Evolutionary conservation across 306 rosid species (phyloP).

Genomic region (Astragalus membranaceus): DNA sequence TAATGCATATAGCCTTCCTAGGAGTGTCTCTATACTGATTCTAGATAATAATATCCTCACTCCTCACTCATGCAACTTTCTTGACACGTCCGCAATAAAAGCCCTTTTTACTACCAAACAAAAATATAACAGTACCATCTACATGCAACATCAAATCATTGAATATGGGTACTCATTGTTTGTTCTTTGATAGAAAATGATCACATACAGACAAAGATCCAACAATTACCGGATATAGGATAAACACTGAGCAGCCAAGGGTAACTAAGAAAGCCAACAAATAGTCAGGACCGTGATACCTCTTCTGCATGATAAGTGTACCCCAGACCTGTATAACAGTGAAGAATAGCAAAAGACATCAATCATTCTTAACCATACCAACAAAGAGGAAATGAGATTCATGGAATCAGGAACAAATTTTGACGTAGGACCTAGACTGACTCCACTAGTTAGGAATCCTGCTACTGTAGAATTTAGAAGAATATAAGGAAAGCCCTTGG

Average conservation of each 20-base stretch:
- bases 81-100: not conserved
- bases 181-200: slow-evolving; percentile 4
- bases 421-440: not conserved
- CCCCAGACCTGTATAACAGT: slow-evolving; percentile 78
- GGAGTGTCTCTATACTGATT: not conserved
- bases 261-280: slow-evolving; percentile 69
- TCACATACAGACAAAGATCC: slow-evolving; percentile 2
- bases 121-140: slow-evolving; percentile 7
- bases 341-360: not conserved
- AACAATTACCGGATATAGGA: slow-evolving; percentile 75
- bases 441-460: not conserved
- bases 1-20: not conserved
- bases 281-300: slow-evolving; percentile 67
- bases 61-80: not conserved
- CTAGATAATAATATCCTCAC: not conserved
- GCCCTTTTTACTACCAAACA: slow-evolving; percentile 2
- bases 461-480: not conserved
- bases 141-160: slow-evolving; percentile 7
- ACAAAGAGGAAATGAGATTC: not conserved
- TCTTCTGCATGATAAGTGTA: slow-evolving; percentile 86
- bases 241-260: slow-evolving; percentile 82
- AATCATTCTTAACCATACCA: not conserved
- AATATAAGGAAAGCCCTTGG: not conserved
- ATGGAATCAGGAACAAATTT: not conserved
- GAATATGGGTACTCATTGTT: not conserved